Base-by-base conservation (phyloP, 208 protist species). In the Plasmodiophora brassicae region DNA sequence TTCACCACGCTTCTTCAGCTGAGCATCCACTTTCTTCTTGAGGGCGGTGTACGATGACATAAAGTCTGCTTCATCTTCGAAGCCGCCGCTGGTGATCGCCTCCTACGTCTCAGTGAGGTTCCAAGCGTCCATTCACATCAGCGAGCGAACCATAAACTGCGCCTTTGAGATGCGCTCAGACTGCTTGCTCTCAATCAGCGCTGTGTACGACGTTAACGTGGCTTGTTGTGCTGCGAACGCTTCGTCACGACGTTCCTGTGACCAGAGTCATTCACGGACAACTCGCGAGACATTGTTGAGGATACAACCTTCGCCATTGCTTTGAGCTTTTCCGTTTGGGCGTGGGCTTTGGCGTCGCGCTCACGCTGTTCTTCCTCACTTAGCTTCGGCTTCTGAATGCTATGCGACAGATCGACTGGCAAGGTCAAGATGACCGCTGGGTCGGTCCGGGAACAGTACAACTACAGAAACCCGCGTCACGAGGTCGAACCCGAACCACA, bases 1-100 rank as follows among this genome's bases (percentile, higher is more conserved):
- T 57, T 57, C 50, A 25, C 65, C 65, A 32, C 65, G 65, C 41
- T 78, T 78, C 5, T 44, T 36, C 5, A 78, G n/a, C 65, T 78
- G 65, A 32, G 20, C n/a, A 36, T 78, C 65, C 65, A 78, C 65
- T 32, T 78, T 78, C n/a, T 78, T 78, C n/a, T 78, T n/a, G 20
- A 78, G 65, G 14, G 65, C 5, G 10, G 5, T 5, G 5, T 44
- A 32, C 65, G n/a, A 14, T 78, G 32, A 44, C 14, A 36, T 38
- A 32, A 78, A 78, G 41, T 78, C 65, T 32, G 32, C 65, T 32
- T 78, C 65, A 38, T 78, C 65, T 44, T 78, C 65, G n/a, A 5
- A 78, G 10, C 65, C 65, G 5, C 5, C n/a, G 5, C 20, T 38
- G 20, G 10, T 78, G n/a, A 78, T 78, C 14, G 10, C 14, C 41